Conservation (phyloP, 768 basidiomycete genomes). For the Suillus cothurnatus region DNA sequence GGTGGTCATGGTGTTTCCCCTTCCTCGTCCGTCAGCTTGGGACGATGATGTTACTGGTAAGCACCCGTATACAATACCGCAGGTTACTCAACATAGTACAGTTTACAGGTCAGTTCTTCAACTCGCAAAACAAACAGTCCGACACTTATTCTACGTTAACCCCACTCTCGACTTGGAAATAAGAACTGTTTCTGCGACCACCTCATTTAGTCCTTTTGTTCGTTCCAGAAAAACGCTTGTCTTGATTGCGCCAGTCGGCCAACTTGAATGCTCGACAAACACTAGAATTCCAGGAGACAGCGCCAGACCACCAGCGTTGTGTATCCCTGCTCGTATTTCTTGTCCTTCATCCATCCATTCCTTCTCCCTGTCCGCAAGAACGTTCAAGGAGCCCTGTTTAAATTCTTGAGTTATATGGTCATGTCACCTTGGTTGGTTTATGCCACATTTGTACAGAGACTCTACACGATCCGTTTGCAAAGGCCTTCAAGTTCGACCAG, state of each 20-base stretch:
- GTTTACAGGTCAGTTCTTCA: not conserved
- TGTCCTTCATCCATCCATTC: not conserved
- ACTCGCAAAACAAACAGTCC: not conserved
- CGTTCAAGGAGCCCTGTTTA: not conserved
- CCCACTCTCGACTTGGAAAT: not conserved
- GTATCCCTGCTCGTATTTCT: not conserved
- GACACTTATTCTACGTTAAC: not conserved
- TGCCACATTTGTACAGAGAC: not conserved
- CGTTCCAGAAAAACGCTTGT: not conserved
- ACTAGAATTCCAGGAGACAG: not conserved
- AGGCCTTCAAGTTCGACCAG: not conserved
- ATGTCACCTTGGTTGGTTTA: not conserved
- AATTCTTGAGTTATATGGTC: not conserved
- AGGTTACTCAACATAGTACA: not conserved
- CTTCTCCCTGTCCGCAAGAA: not conserved
- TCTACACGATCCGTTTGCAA: not conserved
- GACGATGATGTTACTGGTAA: not conserved
- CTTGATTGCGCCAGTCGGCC: not conserved
- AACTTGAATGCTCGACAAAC: not conserved
- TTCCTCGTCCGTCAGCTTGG: not conserved
- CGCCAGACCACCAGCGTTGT: not conserved
- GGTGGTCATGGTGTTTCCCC: not conserved
- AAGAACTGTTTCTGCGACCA: not conserved
- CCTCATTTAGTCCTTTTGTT: not conserved
- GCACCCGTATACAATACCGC: not conserved